These are phyloP conservation scores for Pythium myriotylum DNA, from an alignment of 352 stramenopile genomes.

Conservation along the genomic window DNA sequence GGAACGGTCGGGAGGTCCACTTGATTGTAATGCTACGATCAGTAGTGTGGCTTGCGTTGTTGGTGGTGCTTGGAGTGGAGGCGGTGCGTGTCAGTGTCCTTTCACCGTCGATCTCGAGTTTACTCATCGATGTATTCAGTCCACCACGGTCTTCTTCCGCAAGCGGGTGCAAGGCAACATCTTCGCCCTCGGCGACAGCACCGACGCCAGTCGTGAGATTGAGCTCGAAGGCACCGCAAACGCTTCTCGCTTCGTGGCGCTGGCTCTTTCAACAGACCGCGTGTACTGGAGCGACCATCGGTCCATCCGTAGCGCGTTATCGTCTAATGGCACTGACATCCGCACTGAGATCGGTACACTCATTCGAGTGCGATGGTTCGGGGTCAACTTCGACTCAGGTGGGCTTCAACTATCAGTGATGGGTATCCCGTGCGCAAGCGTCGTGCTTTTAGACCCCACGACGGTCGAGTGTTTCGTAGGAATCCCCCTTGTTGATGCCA, in stretches of 20 bases:
- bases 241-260: slow-evolving; percentile 19
- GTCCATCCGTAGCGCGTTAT: slow-evolving; percentile 34
- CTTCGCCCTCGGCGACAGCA: slow-evolving; percentile 50
- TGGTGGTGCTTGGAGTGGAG: no score
- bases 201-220: slow-evolving; percentile 1
- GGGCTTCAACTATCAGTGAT: slow-evolving; percentile 41
- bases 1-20: no score
- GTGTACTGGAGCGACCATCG: slow-evolving; percentile 69
- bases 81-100: no score
- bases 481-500: slow-evolving; percentile 29
- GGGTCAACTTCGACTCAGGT: slow-evolving; percentile 53
- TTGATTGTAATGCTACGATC: no score
- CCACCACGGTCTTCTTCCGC: slow-evolving; percentile 70
- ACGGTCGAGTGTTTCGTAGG: slow-evolving; percentile 63
- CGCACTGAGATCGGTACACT: slow-evolving; percentile 39
- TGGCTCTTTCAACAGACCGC: slow-evolving; percentile 14
- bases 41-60: no score
- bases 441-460: slow-evolving; percentile 42
- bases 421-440: slow-evolving; percentile 41
- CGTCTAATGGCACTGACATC: slow-evolving; percentile 15
- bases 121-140: no score
- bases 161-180: slow-evolving; percentile 54
- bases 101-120: no score
- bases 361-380: slow-evolving; percentile 49
- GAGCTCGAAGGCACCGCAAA: slow-evolving; percentile 28